Base-by-base conservation (phyloP, 371 early-diverging fungal genomes). In the Funneliformis caledonium region DNA sequence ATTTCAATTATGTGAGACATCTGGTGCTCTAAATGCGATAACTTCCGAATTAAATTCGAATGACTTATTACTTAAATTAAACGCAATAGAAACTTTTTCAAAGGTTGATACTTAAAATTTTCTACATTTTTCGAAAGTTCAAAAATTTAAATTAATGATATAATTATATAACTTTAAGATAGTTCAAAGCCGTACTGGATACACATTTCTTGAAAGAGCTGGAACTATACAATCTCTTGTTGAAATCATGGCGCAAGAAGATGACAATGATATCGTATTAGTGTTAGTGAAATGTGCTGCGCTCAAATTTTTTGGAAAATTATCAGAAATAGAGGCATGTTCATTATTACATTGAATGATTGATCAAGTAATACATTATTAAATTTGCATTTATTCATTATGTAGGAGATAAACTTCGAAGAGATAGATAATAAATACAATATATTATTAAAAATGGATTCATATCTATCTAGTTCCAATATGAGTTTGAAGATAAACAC, bases 61-160 rank as follows among this genome's bases (percentile, higher is more conserved):
- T 31, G 89, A 89, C 80, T 50, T 87, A 2, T 81, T 89, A 74
- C 48, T 89, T 9, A 84, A 83, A 42, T 74, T 89, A 16, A 89
- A 89, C 78, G 88, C 88, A 4, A 84, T 89, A 62, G 89, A 89
- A 73, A 76, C 87, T n/a, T 79, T 88, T 11, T 82, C 81, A 33
- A 83, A 88, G 85, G 89, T 88, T 42, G 67, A 33, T 16, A 67
- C 16, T 37, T 42, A 67, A 37, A 14, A 8, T 26, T 67, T 16
- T 16, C 16, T 37, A 67, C 26, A 19, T 12, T 67, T 26, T 33
- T 61, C 26, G 37, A 42, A 67, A 16, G 16, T 8, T 22, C 12
- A 64, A 11, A 62, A 64, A 64, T 64, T 64, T 10, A 19, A 26
- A 12, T 26, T 64, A 64, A 22, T 31, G 4, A 9, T 65, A n/a